Conservation (phyloP, 73 alveolate species). For the Uronychia setigera region DNA sequence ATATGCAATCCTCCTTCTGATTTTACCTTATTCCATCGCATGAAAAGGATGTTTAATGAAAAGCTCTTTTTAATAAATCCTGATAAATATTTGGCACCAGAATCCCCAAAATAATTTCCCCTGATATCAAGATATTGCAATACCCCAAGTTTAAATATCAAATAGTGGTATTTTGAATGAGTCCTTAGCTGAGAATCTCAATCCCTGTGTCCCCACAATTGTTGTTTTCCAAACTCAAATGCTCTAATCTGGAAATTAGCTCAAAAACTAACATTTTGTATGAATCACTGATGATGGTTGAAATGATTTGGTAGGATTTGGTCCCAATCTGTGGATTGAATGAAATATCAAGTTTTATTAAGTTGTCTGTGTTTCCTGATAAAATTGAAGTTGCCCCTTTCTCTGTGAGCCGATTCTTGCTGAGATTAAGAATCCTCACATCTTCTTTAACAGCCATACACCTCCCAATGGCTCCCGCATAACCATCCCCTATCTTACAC, state of each 20-base stretch:
- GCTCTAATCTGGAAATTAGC: neutral
- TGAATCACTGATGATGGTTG: neutral
- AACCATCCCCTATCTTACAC: too few species aligned
- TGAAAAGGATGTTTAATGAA: neutral
- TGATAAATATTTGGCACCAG: neutral
- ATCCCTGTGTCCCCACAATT: constrained; percentile 12
- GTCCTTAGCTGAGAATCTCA: neutral
- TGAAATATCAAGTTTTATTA: constrained; percentile 2
- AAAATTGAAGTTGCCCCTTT: constrained; percentile 20
- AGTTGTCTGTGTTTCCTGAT: neutral
- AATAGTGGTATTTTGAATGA: neutral
- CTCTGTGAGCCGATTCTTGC: constrained; percentile 11
- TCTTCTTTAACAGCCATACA: too few species aligned
- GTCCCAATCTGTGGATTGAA: neutral
- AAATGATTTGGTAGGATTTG: neutral
- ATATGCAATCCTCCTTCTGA: constrained; percentile 14
- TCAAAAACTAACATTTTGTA: too few species aligned
- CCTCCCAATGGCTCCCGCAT: too few species aligned
- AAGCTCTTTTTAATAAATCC: neutral
- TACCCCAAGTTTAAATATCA: constrained; percentile 1
- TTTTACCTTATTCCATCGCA: constrained; percentile 22
- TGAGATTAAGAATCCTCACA: too few species aligned
- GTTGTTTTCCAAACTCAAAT: constrained; percentile 16
- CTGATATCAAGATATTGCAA: neutral
- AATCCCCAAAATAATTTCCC: neutral